Evolutionary conservation across 108 stramenopile species (phyloP).

Genomic region (Aurantiochytrium sp.): DNA sequence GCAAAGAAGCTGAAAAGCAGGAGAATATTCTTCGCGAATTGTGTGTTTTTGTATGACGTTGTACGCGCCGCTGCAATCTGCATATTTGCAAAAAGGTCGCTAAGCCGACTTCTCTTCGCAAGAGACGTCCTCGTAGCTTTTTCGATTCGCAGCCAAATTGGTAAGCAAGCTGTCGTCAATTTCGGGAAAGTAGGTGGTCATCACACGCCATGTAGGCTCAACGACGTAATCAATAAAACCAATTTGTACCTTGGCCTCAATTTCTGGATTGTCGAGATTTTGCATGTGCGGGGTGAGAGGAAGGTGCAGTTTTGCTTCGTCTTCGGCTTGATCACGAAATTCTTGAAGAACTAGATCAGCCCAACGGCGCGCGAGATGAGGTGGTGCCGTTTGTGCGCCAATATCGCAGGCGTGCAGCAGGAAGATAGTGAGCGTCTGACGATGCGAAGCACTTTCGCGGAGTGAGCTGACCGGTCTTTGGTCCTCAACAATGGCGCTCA

Average conservation of each 20-base stretch:
- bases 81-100: too few relatives aligned
- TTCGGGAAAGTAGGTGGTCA: conserved; percentile 37
- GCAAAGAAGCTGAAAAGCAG: too few relatives aligned
- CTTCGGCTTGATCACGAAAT: conserved; percentile 38
- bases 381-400: conserved; percentile 33
- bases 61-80: too few relatives aligned
- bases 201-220: conserved; percentile 36
- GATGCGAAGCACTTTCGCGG: conserved; percentile 5
- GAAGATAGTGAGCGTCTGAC: conserved; percentile 27
- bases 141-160: neutral
- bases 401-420: conserved; percentile 49
- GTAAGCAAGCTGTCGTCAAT: neutral
- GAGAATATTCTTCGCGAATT: too few relatives aligned
- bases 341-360: conserved; percentile 39
- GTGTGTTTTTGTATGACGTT: too few relatives aligned
- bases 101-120: too few relatives aligned
- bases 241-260: conserved; percentile 46
- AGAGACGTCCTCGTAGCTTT: neutral
- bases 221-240: conserved; percentile 56
- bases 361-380: conserved; percentile 51
- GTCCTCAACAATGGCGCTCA: conserved; percentile 21
- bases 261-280: conserved; percentile 34
- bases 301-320: conserved; percentile 35
- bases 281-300: conserved; percentile 50
- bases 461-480: neutral